phyloP scores from a whole-genome alignment of 2,329 filamentous ascomycete genomes.

The Aspergillus viridinutans region DNA sequence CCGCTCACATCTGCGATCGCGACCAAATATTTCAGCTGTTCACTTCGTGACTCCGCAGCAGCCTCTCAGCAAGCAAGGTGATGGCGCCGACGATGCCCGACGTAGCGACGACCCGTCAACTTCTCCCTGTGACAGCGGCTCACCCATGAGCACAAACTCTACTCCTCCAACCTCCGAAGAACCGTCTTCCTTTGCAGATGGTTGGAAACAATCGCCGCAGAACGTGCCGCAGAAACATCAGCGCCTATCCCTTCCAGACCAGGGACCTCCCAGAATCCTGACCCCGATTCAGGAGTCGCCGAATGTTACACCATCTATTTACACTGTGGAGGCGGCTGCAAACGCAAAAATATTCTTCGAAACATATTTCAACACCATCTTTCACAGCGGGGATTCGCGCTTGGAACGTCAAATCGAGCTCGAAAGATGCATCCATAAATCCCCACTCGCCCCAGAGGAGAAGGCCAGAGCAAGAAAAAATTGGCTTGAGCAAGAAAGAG shows the following conservation, averaged over 20 bases:
- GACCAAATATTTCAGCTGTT: conserved; percentile 28
- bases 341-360: conserved; percentile 85
- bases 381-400: conserved; percentile 55
- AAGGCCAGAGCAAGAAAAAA: conserved; percentile 50
- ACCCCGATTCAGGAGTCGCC: conserved; percentile 11
- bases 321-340: conserved; percentile 72
- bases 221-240: conserved; percentile 1
- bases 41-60: conserved; percentile 9
- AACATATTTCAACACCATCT: conserved; percentile 71
- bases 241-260: neutral
- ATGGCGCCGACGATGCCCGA: conserved; percentile 18
- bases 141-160: conserved; percentile 27
- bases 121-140: conserved; percentile 24
- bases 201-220: conserved; percentile 4
- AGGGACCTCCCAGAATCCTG: conserved; percentile 1
- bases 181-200: conserved; percentile 19
- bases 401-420: conserved; percentile 59
- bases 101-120: conserved; percentile 34
- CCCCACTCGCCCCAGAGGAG: conserved; percentile 55
- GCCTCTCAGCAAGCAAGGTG: conserved; percentile 19
- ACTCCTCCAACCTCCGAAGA: conserved; percentile 35
- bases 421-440: conserved; percentile 58
- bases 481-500: conserved; percentile 65
- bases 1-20: conserved; percentile 30
- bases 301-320: conserved; percentile 28